These are phyloP conservation scores for Leccinellum albellum DNA, from an alignment of 768 basidiomycete species.

Conservation along the genomic window DNA sequence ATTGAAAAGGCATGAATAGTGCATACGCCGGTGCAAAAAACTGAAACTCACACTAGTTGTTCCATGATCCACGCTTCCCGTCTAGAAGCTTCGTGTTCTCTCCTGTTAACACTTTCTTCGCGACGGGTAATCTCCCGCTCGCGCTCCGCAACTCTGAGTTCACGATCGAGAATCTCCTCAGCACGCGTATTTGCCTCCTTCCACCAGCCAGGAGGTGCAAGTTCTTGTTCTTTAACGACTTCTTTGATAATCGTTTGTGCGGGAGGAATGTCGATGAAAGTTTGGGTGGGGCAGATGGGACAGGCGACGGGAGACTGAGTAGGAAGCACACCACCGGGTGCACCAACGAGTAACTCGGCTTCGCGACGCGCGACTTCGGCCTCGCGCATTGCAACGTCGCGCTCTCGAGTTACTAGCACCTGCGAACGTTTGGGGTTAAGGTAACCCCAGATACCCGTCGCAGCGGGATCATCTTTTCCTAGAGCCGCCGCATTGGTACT, in stretches of 20 bases:
- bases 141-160: slow-evolving; percentile 79
- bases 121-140: slow-evolving; percentile 85
- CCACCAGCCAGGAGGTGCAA: slow-evolving; percentile 79
- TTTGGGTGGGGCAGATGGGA: slow-evolving; percentile 53
- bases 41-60: slow-evolving; percentile 68
- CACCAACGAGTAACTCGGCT: slow-evolving; percentile 78
- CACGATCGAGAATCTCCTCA: slow-evolving; percentile 80
- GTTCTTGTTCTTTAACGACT: slow-evolving; percentile 76
- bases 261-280: slow-evolving; percentile 55
- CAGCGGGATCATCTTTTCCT: slow-evolving; percentile 35
- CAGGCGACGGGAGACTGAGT: slow-evolving; percentile 50
- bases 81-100: slow-evolving; percentile 83
- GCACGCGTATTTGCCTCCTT: slow-evolving; percentile 62
- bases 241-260: slow-evolving; percentile 84
- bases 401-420: slow-evolving; percentile 74
- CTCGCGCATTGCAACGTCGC: slow-evolving; percentile 75
- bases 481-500: slow-evolving; percentile 27
- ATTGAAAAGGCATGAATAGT: slow-evolving; percentile 7
- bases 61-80: slow-evolving; percentile 93
- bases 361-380: slow-evolving; percentile 88
- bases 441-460: slow-evolving; percentile 63
- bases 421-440: slow-evolving; percentile 82
- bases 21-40: background rate
- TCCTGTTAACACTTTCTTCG: slow-evolving; percentile 79
- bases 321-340: slow-evolving; percentile 75